phyloP scores from a whole-genome alignment of 805 yeast species.

The Kodamaea hsintzibuensis region DNA sequence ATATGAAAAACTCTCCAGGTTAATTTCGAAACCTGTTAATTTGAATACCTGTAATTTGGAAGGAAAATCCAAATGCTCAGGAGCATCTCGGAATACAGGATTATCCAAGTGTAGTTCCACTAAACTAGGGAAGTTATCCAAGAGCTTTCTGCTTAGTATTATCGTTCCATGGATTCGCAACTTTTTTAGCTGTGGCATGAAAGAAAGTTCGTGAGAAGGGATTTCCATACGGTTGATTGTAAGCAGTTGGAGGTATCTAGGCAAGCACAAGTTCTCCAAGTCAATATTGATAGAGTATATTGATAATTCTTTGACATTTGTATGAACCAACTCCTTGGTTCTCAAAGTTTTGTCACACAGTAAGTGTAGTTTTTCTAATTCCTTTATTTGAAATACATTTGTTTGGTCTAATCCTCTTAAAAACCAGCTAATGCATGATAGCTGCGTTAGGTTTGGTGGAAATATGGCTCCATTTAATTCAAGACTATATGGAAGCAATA shows the following conservation, averaged over 20 bases:
- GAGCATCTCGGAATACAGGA: not conserved
- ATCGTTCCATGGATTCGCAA: not conserved
- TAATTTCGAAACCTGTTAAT: not conserved
- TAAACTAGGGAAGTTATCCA: not conserved
- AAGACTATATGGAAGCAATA: not conserved
- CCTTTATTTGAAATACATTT: not conserved
- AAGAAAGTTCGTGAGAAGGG: not conserved
- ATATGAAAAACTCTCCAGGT: not conserved
- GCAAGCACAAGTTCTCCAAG: not conserved
- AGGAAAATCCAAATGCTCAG: not conserved
- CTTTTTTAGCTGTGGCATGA: not conserved
- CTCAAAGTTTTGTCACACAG: conserved; percentile 2
- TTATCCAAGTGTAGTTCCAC: not conserved
- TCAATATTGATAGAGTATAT: not conserved
- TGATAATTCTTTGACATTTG: not conserved
- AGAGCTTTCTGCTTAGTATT: not conserved
- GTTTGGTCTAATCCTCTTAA: not conserved
- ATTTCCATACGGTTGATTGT: not conserved
- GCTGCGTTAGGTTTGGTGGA: not conserved
- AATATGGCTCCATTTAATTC: not conserved
- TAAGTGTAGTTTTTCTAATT: not conserved
- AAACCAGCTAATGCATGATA: conserved; percentile 1
- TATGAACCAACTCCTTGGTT: not conserved
- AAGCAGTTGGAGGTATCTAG: not conserved
- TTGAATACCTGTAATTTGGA: not conserved